These are phyloP conservation scores for Macroventuria anomochaeta DNA, from an alignment of 2,329 filamentous ascomycete genomes.

Conservation along the genomic window DNA sequence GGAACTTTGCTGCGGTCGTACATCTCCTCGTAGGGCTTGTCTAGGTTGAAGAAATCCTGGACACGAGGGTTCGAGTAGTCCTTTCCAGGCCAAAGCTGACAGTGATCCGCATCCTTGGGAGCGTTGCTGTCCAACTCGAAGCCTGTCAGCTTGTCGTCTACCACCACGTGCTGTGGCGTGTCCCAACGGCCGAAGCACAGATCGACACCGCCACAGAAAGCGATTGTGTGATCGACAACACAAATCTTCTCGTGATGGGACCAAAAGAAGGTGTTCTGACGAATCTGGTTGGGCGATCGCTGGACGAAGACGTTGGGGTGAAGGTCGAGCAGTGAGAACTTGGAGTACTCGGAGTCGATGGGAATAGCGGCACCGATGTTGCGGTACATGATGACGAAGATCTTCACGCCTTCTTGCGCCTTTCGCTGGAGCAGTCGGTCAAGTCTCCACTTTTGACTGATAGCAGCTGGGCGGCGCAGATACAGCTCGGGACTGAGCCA, in stretches of 20 bases:
- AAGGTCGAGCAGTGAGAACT: constrained; percentile 91
- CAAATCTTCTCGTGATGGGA: constrained; percentile 99
- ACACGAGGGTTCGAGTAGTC: constrained; percentile 97
- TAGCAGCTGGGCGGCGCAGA: constrained; percentile 88
- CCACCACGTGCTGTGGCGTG: constrained; percentile 87
- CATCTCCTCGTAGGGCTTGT: constrained; percentile 98
- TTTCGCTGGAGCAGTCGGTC: constrained; percentile 93
- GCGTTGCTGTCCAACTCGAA: constrained; percentile 74
- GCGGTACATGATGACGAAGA: constrained; percentile 96
- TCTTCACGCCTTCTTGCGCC: constrained; percentile 92
- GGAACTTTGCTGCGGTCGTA: constrained; percentile 89
- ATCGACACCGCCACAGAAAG: constrained; percentile 94
- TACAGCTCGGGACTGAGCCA: constrained; percentile 97
- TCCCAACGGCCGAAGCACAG: constrained; percentile 98
- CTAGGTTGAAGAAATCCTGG: constrained; percentile 90
- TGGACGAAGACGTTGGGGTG: constrained; percentile 97
- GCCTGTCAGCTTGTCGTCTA: constrained; percentile 92
- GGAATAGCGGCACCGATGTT: constrained; percentile 97
- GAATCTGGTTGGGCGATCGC: constrained; percentile 94
- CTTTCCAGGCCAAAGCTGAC: constrained; percentile 95
- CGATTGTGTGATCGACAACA: constrained; percentile 93
- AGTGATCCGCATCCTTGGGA: constrained; percentile 90
- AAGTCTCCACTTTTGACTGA: constrained; percentile 97
- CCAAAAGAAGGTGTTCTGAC: constrained; percentile 99
- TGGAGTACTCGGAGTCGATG: constrained; percentile 98